phyloP scores from a whole-genome alignment of 164 flowering plant genomes.

The Magnolia sinica region DNA sequence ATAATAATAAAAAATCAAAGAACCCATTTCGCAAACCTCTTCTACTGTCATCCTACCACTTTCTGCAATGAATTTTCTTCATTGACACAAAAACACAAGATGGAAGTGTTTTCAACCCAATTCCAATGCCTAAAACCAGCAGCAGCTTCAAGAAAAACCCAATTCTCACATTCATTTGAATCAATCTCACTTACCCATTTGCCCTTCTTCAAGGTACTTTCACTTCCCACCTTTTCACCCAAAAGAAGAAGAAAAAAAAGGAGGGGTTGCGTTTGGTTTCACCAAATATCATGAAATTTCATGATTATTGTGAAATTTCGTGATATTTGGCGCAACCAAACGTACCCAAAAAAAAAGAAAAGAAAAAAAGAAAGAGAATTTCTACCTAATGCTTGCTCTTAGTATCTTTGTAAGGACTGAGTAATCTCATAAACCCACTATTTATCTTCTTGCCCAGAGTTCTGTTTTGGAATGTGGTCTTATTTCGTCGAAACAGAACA shows the following conservation, averaged over 20 bases:
- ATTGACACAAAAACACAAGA: slow-evolving; percentile 3
- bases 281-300: too few relatives aligned
- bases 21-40: slow-evolving; percentile 1
- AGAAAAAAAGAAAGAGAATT: too few relatives aligned
- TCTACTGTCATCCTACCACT: background rate
- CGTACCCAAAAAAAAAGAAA: too few relatives aligned
- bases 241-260: too few relatives aligned
- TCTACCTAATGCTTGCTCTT: background rate
- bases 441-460: slow-evolving; percentile 16
- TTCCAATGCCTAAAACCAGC: slow-evolving; percentile 21
- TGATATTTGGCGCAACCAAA: too few relatives aligned
- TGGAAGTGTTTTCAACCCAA: slow-evolving; percentile 27
- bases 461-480: slow-evolving; percentile 17
- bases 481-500: slow-evolving; percentile 28
- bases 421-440: background rate
- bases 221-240: background rate
- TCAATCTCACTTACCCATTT: slow-evolving; percentile 17
- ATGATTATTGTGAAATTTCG: too few relatives aligned
- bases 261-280: too few relatives aligned
- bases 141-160: slow-evolving; percentile 16
- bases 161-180: slow-evolving; percentile 16
- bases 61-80: slow-evolving; percentile 13
- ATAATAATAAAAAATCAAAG: background rate
- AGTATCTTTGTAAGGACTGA: slow-evolving; percentile 1
- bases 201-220: slow-evolving; percentile 28